A percentile compares a stretch with the other conserved stretches of the same genome.
phyloP scores from a whole-genome alignment of 371 early-diverging fungal genomes.

The Apophysomyces ossiformis region DNA sequence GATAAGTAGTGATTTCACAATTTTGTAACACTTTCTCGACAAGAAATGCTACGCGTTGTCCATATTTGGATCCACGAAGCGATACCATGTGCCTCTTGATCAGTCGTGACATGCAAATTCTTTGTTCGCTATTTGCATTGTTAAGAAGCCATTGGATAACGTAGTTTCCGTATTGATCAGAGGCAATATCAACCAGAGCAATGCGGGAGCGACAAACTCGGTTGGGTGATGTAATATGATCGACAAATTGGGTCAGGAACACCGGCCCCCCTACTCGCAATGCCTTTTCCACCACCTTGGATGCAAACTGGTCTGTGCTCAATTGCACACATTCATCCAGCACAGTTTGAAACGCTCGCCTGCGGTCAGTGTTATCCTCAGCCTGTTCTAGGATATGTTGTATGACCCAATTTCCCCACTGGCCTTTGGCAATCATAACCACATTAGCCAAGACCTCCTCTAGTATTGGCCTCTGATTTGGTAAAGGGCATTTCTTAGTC shows the following conservation, averaged over 20 bases:
- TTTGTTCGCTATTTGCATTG: slow-evolving; percentile 63
- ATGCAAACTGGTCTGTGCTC: slow-evolving; percentile 76
- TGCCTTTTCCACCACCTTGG: slow-evolving; percentile 79
- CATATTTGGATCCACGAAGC: slow-evolving; percentile 77
- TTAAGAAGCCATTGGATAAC: slow-evolving; percentile 77
- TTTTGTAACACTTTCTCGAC: slow-evolving; percentile 59
- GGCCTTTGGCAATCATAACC: slow-evolving; percentile 68
- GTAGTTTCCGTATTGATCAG: slow-evolving; percentile 90
- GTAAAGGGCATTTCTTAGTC: background rate
- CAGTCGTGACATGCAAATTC: slow-evolving; percentile 63
- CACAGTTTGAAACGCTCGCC: slow-evolving; percentile 53
- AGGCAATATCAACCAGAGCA: slow-evolving; percentile 60
- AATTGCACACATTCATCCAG: slow-evolving; percentile 55
- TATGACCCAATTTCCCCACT: slow-evolving; percentile 85
- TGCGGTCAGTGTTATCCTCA: slow-evolving; percentile 51
- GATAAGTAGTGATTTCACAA: slow-evolving; percentile 37
- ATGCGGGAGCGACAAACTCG: slow-evolving; percentile 41
- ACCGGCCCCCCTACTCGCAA: slow-evolving; percentile 60
- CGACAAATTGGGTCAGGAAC: slow-evolving; percentile 33
- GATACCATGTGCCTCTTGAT: slow-evolving; percentile 74
- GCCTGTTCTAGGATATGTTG: slow-evolving; percentile 79
- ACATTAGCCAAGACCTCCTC: slow-evolving; percentile 65
- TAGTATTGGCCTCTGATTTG: slow-evolving; percentile 52
- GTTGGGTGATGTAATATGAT: slow-evolving; percentile 25
- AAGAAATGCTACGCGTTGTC: slow-evolving; percentile 79